These are phyloP conservation scores for Quambalaria eucalypti DNA, from an alignment of 1,284 basidiomycete species.

Conservation along the genomic window DNA sequence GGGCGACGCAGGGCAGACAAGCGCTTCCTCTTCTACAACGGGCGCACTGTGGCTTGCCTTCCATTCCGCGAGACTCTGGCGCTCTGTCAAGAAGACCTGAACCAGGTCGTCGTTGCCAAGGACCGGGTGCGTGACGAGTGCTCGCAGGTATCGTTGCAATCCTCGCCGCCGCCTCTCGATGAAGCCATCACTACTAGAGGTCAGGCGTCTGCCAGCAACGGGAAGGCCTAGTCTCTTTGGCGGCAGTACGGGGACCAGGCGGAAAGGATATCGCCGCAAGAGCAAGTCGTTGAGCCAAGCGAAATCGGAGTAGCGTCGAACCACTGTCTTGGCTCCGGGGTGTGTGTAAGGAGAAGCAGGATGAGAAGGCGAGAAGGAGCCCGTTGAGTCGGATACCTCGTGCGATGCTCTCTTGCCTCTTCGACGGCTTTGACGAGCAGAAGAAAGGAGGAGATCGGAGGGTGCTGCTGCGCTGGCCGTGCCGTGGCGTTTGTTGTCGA, in stretches of 20 bases:
- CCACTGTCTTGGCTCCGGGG: slow-evolving; percentile 3
- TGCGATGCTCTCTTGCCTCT: too few relatives aligned
- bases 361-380: background rate
- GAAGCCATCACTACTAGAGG: slow-evolving; percentile 12
- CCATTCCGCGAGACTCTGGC: background rate
- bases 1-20: background rate
- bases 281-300: slow-evolving; percentile 25
- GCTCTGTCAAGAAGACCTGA: slow-evolving; percentile 20
- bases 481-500: too few relatives aligned
- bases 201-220: background rate
- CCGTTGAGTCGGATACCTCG: background rate
- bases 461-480: background rate
- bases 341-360: background rate
- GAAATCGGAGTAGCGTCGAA: slow-evolving; percentile 30
- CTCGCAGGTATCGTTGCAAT: slow-evolving; percentile 19
- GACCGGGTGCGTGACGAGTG: slow-evolving; percentile 18
- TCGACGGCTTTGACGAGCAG: background rate
- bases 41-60: background rate
- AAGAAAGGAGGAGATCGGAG: background rate
- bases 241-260: slow-evolving; percentile 23
- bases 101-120: slow-evolving; percentile 22
- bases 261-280: slow-evolving; percentile 27
- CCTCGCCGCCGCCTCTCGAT: slow-evolving; percentile 19
- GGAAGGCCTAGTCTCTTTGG: slow-evolving; percentile 20
- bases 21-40: background rate